phyloP scores from a whole-genome alignment of 2,329 filamentous ascomycete species.

The Colletotrichum falcatum region DNA sequence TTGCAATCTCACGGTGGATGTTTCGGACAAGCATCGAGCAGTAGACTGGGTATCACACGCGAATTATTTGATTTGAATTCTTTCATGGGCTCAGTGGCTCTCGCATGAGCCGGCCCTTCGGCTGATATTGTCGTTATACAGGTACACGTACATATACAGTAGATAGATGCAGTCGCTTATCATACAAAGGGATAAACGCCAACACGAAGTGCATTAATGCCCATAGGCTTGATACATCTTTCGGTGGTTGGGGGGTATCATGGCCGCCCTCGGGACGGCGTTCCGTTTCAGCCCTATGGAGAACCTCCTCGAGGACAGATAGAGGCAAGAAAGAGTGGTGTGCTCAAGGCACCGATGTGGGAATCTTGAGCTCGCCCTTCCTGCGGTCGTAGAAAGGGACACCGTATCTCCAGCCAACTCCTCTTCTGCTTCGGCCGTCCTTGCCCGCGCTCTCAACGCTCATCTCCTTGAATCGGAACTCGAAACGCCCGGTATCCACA shows the following conservation, averaged over 20 bases:
- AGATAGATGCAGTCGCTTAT: slow-evolving; percentile 24
- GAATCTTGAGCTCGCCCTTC: slow-evolving; percentile 75
- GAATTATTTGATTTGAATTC: slow-evolving; percentile 15
- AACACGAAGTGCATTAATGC: neutral
- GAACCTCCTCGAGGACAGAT: neutral
- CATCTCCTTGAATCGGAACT: slow-evolving; percentile 72
- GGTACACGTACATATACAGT: slow-evolving; percentile 34
- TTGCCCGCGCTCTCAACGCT: slow-evolving; percentile 68
- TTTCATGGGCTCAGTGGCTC: slow-evolving; percentile 7
- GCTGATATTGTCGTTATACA: slow-evolving; percentile 32
- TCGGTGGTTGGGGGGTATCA: slow-evolving; percentile 4
- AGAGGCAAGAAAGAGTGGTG: neutral
- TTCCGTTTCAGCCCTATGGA: neutral
- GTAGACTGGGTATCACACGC: slow-evolving; percentile 36
- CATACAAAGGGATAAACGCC: slow-evolving; percentile 8
- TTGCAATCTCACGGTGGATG: slow-evolving; percentile 59
- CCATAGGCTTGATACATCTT: slow-evolving; percentile 4
- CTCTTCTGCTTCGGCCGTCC: slow-evolving; percentile 63
- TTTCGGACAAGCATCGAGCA: slow-evolving; percentile 8
- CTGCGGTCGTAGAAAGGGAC: slow-evolving; percentile 71
- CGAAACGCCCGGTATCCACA: slow-evolving; percentile 65
- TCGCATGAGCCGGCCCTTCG: slow-evolving; percentile 1
- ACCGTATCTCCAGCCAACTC: slow-evolving; percentile 73
- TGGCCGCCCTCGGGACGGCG: neutral
- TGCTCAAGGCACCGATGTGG: slow-evolving; percentile 67